A percentile compares a stretch with the other conserved stretches of the same genome.
Evolutionary conservation across 2,329 filamentous ascomycete species (phyloP).

Genomic region (Arthrinium phaeospermum): DNA sequence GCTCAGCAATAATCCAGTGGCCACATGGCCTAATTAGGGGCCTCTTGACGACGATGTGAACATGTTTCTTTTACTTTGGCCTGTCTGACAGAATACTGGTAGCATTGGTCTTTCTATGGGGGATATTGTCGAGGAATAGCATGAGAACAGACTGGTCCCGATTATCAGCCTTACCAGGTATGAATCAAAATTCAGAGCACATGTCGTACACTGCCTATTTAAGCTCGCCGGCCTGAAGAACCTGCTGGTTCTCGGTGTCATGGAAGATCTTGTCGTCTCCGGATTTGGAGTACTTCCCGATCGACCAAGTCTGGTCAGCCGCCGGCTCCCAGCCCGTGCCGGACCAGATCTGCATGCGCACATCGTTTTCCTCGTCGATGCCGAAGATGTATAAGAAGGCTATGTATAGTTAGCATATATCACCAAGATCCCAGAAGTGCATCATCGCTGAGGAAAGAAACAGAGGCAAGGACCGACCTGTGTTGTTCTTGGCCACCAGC

Average conservation of each 20-base stretch:
- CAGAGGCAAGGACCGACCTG: constrained; percentile 23
- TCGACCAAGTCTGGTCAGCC: constrained; percentile 26
- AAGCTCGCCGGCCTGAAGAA: not conserved
- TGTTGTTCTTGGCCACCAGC: constrained; percentile 22
- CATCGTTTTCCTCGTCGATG: constrained; percentile 19
- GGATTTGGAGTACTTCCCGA: constrained; percentile 23
- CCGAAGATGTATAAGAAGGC: constrained; percentile 30
- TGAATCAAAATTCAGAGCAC: not conserved
- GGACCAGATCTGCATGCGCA: constrained; percentile 30
- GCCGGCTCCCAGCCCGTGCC: constrained; percentile 30
- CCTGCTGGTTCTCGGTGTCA: not conserved
- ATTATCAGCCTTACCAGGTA: not conserved
- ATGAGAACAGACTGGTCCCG: too few species aligned
- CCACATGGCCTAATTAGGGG: too few species aligned
- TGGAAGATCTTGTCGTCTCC: not conserved
- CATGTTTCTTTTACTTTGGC: too few species aligned
- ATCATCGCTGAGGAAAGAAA: too few species aligned
- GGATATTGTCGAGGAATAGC: too few species aligned
- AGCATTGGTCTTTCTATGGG: too few species aligned
- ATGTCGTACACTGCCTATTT: not conserved
- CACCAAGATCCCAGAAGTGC: too few species aligned
- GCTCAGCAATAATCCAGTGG: too few species aligned
- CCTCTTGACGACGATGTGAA: too few species aligned
- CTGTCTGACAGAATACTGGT: too few species aligned
- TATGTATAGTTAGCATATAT: constrained; percentile 16